These are phyloP conservation scores for Penicillium soppii DNA, from an alignment of 495 filamentous ascomycete genomes.

Conservation along the genomic window DNA sequence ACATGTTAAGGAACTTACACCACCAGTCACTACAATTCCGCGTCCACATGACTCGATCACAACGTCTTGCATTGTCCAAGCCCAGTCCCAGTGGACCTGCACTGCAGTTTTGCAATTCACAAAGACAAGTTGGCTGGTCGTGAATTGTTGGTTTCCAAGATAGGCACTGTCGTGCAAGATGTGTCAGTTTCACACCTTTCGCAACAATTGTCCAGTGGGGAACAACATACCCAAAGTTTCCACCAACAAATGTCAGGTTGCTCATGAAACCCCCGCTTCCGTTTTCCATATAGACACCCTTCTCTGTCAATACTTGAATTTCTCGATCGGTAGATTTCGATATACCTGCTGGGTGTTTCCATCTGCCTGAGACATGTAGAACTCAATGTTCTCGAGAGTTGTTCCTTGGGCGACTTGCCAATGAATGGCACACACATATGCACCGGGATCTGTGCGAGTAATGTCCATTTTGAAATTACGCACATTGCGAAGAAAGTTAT, in stretches of 20 bases:
- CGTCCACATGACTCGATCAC: conserved; percentile 28
- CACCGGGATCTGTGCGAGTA: conserved; percentile 9
- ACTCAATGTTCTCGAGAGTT: conserved; percentile 48
- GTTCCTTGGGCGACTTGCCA: conserved; percentile 45
- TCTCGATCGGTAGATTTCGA: too few species aligned
- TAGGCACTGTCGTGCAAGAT: conserved; percentile 29
- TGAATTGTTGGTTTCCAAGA: conserved; percentile 57
- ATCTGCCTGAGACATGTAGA: conserved; percentile 42
- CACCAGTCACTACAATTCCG: conserved; percentile 21
- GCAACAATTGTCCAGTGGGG: too few species aligned
- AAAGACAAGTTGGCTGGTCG: conserved; percentile 49
- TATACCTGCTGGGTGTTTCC: conserved; percentile 30
- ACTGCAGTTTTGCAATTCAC: conserved; percentile 47
- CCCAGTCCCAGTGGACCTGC: conserved; percentile 59
- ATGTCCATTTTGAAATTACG: conserved; percentile 40
- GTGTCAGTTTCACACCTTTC: too few species aligned
- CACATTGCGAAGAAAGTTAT: conserved; percentile 37
- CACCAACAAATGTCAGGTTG: conserved; percentile 47
- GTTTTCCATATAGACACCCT: conserved; percentile 47
- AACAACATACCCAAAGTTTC: conserved; percentile 29
- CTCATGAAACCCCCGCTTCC: conserved; percentile 42
- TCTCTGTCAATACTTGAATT: too few species aligned
- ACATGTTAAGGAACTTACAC: conserved; percentile 6
- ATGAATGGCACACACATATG: conserved; percentile 30
- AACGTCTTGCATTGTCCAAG: conserved; percentile 45